Conservation (phyloP, 169 alveolate genomes). For the Sarcocystis neurona region DNA sequence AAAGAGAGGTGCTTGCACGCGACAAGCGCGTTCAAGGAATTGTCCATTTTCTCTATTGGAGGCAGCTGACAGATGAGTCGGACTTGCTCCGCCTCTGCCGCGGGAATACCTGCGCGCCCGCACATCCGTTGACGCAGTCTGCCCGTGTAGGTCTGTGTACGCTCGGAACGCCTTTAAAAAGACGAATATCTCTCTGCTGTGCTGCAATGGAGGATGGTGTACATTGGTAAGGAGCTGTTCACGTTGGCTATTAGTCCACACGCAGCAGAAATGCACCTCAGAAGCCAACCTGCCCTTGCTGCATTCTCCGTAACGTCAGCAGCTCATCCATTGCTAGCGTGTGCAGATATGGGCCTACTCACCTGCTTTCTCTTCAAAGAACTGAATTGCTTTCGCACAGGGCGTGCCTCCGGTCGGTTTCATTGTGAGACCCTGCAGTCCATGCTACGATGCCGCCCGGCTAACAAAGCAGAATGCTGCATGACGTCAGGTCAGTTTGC, state of each 20-base stretch:
- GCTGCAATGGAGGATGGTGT: neutral
- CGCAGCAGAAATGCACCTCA: neutral
- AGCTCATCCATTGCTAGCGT: too few species aligned
- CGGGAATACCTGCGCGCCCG: conserved; percentile 67
- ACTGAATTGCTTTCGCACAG: conserved; percentile 74
- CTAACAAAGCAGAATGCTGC: too few species aligned
- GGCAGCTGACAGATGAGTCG: conserved; percentile 77
- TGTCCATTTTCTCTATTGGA: conserved; percentile 85
- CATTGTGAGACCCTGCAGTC: too few species aligned
- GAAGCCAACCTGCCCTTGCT: too few species aligned
- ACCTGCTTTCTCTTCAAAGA: conserved; percentile 72
- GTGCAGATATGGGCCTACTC: too few species aligned
- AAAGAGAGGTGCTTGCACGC: conserved; percentile 80
- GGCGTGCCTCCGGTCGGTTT: conserved; percentile 42
- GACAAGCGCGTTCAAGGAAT: conserved; percentile 77
- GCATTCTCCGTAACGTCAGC: too few species aligned
- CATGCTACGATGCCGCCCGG: too few species aligned
- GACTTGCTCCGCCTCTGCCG: conserved; percentile 77
- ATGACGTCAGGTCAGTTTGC: too few species aligned
- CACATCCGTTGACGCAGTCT: neutral
- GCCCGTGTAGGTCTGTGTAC: too few species aligned
- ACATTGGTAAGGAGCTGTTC: neutral
- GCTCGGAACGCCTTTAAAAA: too few species aligned
- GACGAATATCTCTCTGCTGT: too few species aligned
- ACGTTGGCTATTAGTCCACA: neutral